Conservation (phyloP, 2,329 filamentous ascomycete genomes). For the Aspergillus ruber region DNA sequence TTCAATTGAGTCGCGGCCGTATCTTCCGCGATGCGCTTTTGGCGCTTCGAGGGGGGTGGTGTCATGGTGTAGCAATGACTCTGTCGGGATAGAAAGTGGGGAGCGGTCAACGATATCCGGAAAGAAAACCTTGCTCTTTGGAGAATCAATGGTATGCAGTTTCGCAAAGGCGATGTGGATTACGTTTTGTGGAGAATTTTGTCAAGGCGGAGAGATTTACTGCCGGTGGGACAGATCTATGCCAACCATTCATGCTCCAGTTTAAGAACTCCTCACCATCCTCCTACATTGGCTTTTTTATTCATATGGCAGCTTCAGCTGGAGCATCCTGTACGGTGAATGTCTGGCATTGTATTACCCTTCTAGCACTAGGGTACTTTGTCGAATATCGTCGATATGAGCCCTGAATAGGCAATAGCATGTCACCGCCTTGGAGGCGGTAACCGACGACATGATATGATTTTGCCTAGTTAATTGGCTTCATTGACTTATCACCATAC, state of each 20-base stretch:
- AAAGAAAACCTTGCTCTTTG: background rate
- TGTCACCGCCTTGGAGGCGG: too few relatives aligned
- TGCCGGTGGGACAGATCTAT: background rate
- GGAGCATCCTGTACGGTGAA: too few relatives aligned
- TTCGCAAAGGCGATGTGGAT: background rate
- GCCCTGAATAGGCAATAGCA: too few relatives aligned
- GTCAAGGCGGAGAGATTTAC: background rate
- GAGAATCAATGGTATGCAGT: background rate
- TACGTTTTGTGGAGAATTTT: background rate
- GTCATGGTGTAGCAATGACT: conserved; percentile 10
- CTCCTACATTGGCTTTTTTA: background rate
- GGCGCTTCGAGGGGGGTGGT: conserved; percentile 49
- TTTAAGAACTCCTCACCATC: too few relatives aligned
- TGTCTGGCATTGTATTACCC: too few relatives aligned
- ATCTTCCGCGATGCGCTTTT: conserved; percentile 54
- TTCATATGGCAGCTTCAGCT: too few relatives aligned
- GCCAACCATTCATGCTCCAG: background rate
- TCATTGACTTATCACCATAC: background rate
- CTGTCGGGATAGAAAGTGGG: too few relatives aligned
- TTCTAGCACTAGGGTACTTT: too few relatives aligned
- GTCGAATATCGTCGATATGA: too few relatives aligned
- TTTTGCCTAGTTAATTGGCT: too few relatives aligned
- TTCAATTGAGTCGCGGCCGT: conserved; percentile 14
- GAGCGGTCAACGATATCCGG: background rate
- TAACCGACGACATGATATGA: too few relatives aligned